Evolutionary conservation across 805 yeast species (phyloP).

Genomic region (Hanseniaspora taiwanica): DNA sequence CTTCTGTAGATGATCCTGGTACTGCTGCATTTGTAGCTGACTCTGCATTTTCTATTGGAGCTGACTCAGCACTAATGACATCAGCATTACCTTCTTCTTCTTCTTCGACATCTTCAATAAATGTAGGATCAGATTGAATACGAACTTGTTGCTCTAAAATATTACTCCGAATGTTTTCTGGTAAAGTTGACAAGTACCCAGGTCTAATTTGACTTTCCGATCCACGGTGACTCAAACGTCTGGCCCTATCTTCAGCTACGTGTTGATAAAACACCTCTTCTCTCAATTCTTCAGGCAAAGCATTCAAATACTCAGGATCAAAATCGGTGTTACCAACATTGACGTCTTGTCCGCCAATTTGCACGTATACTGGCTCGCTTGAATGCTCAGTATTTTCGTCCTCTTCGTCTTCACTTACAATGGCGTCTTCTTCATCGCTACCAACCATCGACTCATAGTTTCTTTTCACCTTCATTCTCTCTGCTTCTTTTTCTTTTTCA

Average conservation of each 20-base stretch:
- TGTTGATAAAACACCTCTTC: constrained; percentile 86
- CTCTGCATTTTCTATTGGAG: too few species aligned
- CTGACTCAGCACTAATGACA: too few species aligned
- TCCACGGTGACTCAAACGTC: constrained; percentile 34
- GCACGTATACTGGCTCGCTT: constrained; percentile 48
- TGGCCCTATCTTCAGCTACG: constrained; percentile 37
- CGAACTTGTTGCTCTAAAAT: constrained; percentile 45
- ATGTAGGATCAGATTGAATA: constrained; percentile 19
- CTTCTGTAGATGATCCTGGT: constrained; percentile 3
- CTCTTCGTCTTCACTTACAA: constrained; percentile 18
- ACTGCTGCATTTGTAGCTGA: too few species aligned
- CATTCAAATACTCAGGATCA: constrained; percentile 81
- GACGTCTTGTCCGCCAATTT: constrained; percentile 63
- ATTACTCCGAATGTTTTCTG: constrained; percentile 50
- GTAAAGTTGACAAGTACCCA: constrained; percentile 69
- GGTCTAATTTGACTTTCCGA: constrained; percentile 59
- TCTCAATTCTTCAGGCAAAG: constrained; percentile 84
- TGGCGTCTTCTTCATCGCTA: constrained; percentile 21
- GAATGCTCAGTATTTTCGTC: constrained; percentile 8
- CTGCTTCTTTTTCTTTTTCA: constrained; percentile 18
- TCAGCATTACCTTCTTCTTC: constrained; percentile 9
- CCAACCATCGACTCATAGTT: constrained; percentile 3
- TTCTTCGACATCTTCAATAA: constrained; percentile 10
- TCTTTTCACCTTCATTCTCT: constrained; percentile 17
- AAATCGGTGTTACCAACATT: constrained; percentile 84